These are phyloP conservation scores for Coemansia sp. DNA, from an alignment of 192 early-diverging fungal genomes.

Conservation along the genomic window DNA sequence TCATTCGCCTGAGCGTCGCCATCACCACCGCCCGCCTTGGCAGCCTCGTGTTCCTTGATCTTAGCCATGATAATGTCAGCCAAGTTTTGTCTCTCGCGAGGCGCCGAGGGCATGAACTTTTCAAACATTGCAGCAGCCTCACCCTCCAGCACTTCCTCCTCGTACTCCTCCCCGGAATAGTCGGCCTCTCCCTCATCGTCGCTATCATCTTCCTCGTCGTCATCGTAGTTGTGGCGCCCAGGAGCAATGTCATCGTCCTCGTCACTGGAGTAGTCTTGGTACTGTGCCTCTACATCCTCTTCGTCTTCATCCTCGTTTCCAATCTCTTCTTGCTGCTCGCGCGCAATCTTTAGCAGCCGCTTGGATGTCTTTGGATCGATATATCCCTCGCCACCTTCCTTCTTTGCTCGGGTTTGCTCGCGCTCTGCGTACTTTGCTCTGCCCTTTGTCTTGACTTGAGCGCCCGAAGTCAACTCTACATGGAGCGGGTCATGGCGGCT, in stretches of 20 bases:
- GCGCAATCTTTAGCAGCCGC: constrained; percentile 86
- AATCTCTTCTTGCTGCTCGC: constrained; percentile 91
- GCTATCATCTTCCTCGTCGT: constrained; percentile 11
- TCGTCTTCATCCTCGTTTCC: constrained; percentile 62
- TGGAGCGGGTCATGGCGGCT: constrained; percentile 85
- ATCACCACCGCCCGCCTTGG: constrained; percentile 12
- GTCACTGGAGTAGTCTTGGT: constrained; percentile 33
- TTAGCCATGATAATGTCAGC: constrained; percentile 98
- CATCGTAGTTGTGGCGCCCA: constrained; percentile 5
- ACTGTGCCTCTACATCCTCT: constrained; percentile 34
- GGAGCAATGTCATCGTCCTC: constrained; percentile 9
- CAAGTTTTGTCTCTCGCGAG: constrained; percentile 82
- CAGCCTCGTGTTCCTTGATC: constrained; percentile 75
- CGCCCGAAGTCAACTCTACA: constrained; percentile 71
- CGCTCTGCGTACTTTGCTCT: constrained; percentile 64
- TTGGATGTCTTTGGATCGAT: constrained; percentile 91
- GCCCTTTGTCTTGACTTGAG: constrained; percentile 56
- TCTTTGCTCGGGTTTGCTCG: constrained; percentile 59
- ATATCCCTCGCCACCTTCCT: constrained; percentile 47
- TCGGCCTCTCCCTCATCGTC: constrained; percentile 67
- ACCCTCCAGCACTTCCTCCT: constrained; percentile 71
- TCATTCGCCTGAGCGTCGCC: constrained; percentile 3
- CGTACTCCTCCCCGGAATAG: constrained; percentile 69
- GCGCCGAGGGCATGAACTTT: constrained; percentile 88
- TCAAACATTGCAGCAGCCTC: constrained; percentile 87